These are phyloP conservation scores for Tolypocladium ophioglossoides DNA, from an alignment of 2,329 filamentous ascomycete genomes.

Conservation along the genomic window DNA sequence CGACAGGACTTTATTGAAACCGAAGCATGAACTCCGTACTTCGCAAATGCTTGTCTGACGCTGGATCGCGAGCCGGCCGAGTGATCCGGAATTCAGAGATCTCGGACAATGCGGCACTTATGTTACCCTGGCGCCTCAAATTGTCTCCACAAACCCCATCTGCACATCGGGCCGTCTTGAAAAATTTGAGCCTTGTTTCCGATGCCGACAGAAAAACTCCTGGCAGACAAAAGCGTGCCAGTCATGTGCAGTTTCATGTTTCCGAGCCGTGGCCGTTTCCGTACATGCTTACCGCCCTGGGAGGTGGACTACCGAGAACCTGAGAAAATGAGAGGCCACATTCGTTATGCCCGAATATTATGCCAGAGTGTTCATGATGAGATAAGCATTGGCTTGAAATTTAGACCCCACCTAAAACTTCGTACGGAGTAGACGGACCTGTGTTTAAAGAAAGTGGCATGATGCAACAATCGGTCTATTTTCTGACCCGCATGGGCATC, in stretches of 20 bases:
- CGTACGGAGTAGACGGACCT: not conserved
- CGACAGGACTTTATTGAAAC: too few relatives aligned
- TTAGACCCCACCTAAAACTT: not conserved
- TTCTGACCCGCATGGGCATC: not conserved
- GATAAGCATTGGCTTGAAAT: too few relatives aligned
- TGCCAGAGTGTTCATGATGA: too few relatives aligned
- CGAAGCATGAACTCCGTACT: too few relatives aligned
- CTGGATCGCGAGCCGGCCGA: not conserved
- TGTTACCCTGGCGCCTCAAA: not conserved
- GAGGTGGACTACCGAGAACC: not conserved
- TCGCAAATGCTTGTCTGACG: too few relatives aligned
- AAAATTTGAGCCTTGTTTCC: not conserved
- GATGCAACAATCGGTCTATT: not conserved
- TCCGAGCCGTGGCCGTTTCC: not conserved
- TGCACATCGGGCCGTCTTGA: not conserved
- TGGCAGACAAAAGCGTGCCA: not conserved
- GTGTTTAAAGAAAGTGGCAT: not conserved
- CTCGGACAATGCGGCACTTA: not conserved
- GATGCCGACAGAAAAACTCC: not conserved
- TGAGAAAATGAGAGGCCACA: too few relatives aligned
- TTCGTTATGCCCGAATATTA: too few relatives aligned
- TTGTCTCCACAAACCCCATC: not conserved
- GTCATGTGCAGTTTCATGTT: not conserved
- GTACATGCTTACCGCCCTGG: too few relatives aligned
- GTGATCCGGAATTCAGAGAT: not conserved